These are phyloP conservation scores for Straminergon stramineum DNA, from an alignment of 225 moss, liverwort and hornwort genomes.

Conservation along the genomic window DNA sequence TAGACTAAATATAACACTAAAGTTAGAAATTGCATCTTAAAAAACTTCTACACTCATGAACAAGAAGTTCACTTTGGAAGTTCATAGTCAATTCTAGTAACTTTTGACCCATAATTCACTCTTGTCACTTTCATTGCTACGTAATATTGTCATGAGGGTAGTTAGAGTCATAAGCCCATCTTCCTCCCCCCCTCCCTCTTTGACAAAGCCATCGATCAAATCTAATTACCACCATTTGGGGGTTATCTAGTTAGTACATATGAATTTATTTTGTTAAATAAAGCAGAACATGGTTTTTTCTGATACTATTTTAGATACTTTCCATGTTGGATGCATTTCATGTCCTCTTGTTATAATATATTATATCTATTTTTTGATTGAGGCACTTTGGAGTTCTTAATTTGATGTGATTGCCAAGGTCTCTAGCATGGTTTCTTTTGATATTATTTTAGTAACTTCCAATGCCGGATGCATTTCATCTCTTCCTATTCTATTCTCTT, in stretches of 20 bases:
- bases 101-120: background rate
- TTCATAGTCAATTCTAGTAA: background rate
- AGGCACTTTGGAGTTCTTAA: too few species aligned
- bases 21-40: too few species aligned
- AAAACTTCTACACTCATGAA: background rate
- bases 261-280: background rate
- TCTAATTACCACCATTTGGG: background rate
- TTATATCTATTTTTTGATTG: too few species aligned
- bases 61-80: background rate
- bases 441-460: background rate
- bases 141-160: too few species aligned
- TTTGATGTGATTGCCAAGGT: too few species aligned
- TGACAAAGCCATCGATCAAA: fast-evolving
- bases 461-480: background rate
- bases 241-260: background rate
- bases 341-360: too few species aligned
- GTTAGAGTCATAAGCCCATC: background rate
- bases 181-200: too few species aligned
- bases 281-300: too few species aligned
- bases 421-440: too few species aligned
- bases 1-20: background rate
- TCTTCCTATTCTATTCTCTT: background rate
- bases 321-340: too few species aligned
- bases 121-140: background rate
- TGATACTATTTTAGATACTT: too few species aligned